Conservation (phyloP, 2,329 filamentous ascomycete species). For the Aspergillus sp. region DNA sequence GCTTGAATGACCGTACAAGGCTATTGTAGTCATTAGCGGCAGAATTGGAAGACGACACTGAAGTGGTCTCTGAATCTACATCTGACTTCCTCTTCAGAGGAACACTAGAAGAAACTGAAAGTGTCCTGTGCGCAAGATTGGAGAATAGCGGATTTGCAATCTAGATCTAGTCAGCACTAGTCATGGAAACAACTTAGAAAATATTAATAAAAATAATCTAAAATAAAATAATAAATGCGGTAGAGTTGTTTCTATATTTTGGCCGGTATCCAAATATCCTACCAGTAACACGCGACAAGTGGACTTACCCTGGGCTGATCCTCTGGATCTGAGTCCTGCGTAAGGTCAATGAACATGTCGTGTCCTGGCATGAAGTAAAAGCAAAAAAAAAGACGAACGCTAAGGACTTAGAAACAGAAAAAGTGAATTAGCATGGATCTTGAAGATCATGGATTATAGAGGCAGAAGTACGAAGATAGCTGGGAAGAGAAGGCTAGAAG, state of each 20-base stretch:
- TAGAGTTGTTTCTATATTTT: not conserved
- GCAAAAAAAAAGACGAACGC: not conserved
- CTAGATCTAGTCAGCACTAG: conserved; percentile 3
- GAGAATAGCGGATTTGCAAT: conserved; percentile 3
- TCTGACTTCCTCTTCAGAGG: conserved; percentile 21
- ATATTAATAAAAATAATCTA: not conserved
- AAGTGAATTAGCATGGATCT: not conserved
- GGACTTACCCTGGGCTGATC: conserved; percentile 12
- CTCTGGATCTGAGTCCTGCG: conserved; percentile 25
- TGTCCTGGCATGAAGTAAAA: not conserved
- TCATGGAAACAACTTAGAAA: not conserved
- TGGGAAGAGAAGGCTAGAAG: not conserved
- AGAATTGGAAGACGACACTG: not conserved
- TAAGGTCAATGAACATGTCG: conserved; percentile 28
- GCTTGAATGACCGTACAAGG: not conserved
- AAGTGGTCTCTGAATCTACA: not conserved
- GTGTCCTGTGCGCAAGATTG: conserved; percentile 15
- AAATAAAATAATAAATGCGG: not conserved
- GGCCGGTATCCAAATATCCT: not conserved
- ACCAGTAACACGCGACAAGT: not conserved
- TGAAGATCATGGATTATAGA: not conserved
- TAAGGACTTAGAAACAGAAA: not conserved
- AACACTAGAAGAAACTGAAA: conserved; percentile 10
- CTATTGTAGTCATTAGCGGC: not conserved
- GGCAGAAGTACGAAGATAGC: not conserved